Conservation (phyloP, 2,329 filamentous ascomycete genomes). For the Beauveria pseudobassiana region DNA sequence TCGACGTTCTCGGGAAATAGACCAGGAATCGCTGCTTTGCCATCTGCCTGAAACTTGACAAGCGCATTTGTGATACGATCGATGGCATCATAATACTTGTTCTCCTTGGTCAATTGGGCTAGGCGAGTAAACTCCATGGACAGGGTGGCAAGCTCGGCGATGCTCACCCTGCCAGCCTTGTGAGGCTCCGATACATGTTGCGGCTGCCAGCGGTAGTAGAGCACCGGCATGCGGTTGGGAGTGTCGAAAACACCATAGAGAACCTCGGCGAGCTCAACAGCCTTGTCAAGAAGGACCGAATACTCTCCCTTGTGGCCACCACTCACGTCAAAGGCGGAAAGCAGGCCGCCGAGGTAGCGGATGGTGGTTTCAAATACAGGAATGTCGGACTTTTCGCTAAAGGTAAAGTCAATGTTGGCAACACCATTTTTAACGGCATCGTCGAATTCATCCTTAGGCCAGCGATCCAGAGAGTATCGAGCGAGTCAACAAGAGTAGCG, state of each 20-base stretch:
- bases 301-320: slow-evolving; percentile 51
- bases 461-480: slow-evolving; percentile 87
- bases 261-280: slow-evolving; percentile 70
- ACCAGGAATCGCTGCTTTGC: slow-evolving; percentile 59
- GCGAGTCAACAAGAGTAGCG: slow-evolving; percentile 73
- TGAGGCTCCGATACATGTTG: slow-evolving; percentile 55
- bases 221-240: slow-evolving; percentile 83
- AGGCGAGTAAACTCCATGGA: slow-evolving; percentile 85
- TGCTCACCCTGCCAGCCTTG: slow-evolving; percentile 49
- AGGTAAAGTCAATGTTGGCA: slow-evolving; percentile 75
- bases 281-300: slow-evolving; percentile 64
- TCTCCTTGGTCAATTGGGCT: slow-evolving; percentile 72
- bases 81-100: slow-evolving; percentile 85
- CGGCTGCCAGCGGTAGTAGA: slow-evolving; percentile 73
- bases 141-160: slow-evolving; percentile 71
- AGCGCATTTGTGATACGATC: slow-evolving; percentile 78
- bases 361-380: slow-evolving; percentile 93
- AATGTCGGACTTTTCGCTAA: slow-evolving; percentile 52
- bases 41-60: slow-evolving; percentile 62
- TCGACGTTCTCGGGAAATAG: slow-evolving; percentile 76
- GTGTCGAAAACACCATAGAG: slow-evolving; percentile 83
- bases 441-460: slow-evolving; percentile 71
- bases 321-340: slow-evolving; percentile 82
- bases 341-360: slow-evolving; percentile 77
- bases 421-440: slow-evolving; percentile 61